A percentile compares a stretch with the other conserved stretches of the same genome.
Evolutionary conservation across 169 alveolate species (phyloP).

Genomic region (Plasmodium reichenowi): DNA sequence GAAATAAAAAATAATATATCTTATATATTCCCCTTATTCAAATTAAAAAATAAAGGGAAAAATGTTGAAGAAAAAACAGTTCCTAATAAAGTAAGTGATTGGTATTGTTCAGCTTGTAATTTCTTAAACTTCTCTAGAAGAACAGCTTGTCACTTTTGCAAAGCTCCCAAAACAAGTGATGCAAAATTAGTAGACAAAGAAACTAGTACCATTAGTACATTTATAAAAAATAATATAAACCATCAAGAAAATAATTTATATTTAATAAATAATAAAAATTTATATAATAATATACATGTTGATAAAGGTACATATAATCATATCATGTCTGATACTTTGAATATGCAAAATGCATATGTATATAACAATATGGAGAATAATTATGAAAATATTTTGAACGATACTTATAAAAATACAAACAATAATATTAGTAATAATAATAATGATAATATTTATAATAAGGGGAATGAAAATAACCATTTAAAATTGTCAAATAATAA

Average conservation of each 20-base stretch:
- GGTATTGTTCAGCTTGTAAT: constrained; percentile 86
- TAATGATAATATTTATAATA: neutral
- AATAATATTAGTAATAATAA: neutral
- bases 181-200: constrained; percentile 60
- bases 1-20: constrained; percentile 19
- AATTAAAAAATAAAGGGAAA: constrained; percentile 27
- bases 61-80: constrained; percentile 32
- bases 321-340: neutral
- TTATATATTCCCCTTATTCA: constrained; percentile 63
- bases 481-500: neutral
- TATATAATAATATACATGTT: neutral
- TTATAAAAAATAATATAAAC: constrained; percentile 31
- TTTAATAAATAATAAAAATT: neutral
- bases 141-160: constrained; percentile 52
- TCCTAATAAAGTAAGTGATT: constrained; percentile 73
- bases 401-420: neutral
- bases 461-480: too few species aligned
- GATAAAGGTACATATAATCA: neutral
- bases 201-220: neutral
- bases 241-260: neutral
- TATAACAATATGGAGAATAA: neutral
- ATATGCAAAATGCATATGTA: neutral
- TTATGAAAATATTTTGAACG: constrained; percentile 3
- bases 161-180: constrained; percentile 50
- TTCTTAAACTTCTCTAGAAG: constrained; percentile 84